Conservation (phyloP, 2,329 filamentous ascomycete genomes). For the Nigrospora oryzae region DNA sequence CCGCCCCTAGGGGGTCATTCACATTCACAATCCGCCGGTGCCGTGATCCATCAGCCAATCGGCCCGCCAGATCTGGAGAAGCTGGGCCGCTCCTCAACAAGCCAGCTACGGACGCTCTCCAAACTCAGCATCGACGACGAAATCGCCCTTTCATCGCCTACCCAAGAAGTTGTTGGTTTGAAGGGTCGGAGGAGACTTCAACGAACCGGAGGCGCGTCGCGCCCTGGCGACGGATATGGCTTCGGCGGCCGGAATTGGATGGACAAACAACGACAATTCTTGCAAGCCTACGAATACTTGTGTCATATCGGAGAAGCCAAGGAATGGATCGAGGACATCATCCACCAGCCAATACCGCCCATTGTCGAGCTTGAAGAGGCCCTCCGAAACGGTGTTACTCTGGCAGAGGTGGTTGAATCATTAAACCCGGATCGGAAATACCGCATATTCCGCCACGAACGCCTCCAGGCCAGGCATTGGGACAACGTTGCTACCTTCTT, state of each 20-base stretch:
- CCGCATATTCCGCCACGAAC: constrained; percentile 78
- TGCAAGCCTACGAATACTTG: constrained; percentile 96
- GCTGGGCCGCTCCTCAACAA: constrained; percentile 81
- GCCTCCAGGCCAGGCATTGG: constrained; percentile 88
- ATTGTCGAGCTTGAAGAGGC: constrained; percentile 93
- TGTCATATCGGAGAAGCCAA: constrained; percentile 99
- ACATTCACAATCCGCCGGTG: constrained; percentile 20
- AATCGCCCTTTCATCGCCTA: constrained; percentile 67
- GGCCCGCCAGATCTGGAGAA: constrained; percentile 66
- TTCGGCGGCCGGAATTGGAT: constrained; percentile 93
- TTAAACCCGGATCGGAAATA: constrained; percentile 68
- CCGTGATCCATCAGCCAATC: constrained; percentile 37
- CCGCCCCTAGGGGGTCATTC: constrained; percentile 21
- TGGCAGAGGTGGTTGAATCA: constrained; percentile 88
- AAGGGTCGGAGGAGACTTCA: constrained; percentile 79
- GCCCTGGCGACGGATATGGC: constrained; percentile 47
- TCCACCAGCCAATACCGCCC: constrained; percentile 56
- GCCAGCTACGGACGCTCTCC: constrained; percentile 80
- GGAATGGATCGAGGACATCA: constrained; percentile 78
- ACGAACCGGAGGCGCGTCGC: constrained; percentile 47
- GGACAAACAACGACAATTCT: constrained; percentile 94
- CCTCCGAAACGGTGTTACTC: constrained; percentile 81
- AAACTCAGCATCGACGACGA: constrained; percentile 70
- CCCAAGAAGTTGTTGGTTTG: constrained; percentile 81
- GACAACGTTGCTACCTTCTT: constrained; percentile 98